phyloP scores from a whole-genome alignment of 129 eudicot species.

The Tagetes patula region DNA sequence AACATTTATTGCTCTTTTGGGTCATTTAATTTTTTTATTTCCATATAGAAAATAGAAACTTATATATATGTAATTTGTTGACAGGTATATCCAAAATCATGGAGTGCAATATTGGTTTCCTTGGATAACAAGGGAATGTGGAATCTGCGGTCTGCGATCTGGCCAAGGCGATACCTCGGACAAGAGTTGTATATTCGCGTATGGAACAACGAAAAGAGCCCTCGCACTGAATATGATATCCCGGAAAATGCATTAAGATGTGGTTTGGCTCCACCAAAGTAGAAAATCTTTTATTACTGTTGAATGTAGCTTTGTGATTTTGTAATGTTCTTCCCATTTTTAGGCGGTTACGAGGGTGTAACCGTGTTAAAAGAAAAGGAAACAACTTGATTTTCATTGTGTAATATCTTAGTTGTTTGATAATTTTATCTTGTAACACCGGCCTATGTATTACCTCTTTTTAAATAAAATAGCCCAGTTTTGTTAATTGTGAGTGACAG shows the following conservation, averaged over 20 bases:
- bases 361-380: slow-evolving; percentile 30
- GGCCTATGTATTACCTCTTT: not conserved
- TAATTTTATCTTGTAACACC: not conserved
- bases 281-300: slow-evolving; percentile 7
- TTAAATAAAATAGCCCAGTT: not conserved
- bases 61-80: not conserved
- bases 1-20: slow-evolving; percentile 5
- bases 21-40: not conserved
- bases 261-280: slow-evolving; percentile 49
- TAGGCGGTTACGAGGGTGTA: slow-evolving; percentile 52
- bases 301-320: slow-evolving; percentile 12
- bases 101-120: slow-evolving; percentile 76
- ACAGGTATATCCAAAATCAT: slow-evolving; percentile 76
- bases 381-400: not conserved
- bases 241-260: slow-evolving; percentile 72
- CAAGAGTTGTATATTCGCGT: slow-evolving; percentile 67
- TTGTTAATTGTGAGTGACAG: not conserved
- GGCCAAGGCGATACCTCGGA: slow-evolving; percentile 78
- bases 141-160: slow-evolving; percentile 79
- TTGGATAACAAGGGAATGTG: slow-evolving; percentile 92
- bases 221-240: slow-evolving; percentile 45
- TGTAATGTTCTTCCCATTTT: not conserved
- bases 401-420: slow-evolving; percentile 6
- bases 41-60: not conserved
- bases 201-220: slow-evolving; percentile 53